Evolutionary conservation across 768 basidiomycete genomes (phyloP), one percentile per base, ranked within the genome.

Genomic region (Trametes punicea): DNA sequence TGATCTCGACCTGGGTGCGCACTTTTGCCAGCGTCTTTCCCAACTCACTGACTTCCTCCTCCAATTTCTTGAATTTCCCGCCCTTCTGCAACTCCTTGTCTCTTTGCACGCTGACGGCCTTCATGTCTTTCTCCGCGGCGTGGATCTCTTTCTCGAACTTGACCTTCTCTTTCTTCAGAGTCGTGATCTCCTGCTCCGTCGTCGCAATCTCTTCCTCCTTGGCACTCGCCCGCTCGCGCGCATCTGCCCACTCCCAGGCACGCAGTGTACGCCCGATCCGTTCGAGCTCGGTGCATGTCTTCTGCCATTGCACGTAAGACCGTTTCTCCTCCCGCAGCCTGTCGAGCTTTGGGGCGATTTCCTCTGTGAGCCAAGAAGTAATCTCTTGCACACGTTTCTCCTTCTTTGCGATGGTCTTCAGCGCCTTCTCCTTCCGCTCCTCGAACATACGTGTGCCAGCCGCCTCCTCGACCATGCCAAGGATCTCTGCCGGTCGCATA

Each of bases 391-490:
- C 88, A 57, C 89, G 87, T 73, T 96, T 98, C 62, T 98, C 93
- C 74, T 98, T 98, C 80, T 96, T 98, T 23, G 80, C 80, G 88
- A 99, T 99, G 0, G 92, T 97, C 72, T 90, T 93, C 67, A 87
- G 82, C 6, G 96, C 95, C 70, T 97, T 97, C 69, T 97, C 94
- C 68, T 98, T 99, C 16, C 91, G 84, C 51, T 98, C 96, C 69
- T 99, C 97, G 65, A 98, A 99, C 97, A 98, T 98, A 25, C 93
- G 87, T 26, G 97, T 99, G 6, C 97, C 97, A 0, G 95, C 93
- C 0, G 97, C 97, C 70, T 99, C 97, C 71, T 98, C 97, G 2
- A 98, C 91, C 90, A 99, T 96, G 1, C 94, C 93, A 11, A 99
- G 81, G 57, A 98, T 96, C 70, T 99, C 97, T 75, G 90, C 88